These are phyloP conservation scores for Ophiocordyceps camponoti-rufipedis DNA, from an alignment of 2,329 filamentous ascomycete species.

Conservation along the genomic window DNA sequence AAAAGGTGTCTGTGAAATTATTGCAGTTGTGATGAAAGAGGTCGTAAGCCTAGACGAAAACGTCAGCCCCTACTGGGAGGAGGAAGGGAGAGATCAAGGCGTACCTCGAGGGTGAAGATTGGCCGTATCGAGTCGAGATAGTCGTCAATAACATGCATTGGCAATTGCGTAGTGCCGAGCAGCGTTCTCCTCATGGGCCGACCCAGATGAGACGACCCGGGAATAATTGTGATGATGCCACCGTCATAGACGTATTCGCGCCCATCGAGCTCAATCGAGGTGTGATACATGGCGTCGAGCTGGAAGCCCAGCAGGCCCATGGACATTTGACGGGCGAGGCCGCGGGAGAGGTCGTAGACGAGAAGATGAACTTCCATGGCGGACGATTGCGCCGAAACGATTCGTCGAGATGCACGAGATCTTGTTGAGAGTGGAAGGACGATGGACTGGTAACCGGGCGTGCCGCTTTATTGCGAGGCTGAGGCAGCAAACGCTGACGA, in stretches of 20 bases:
- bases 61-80: not conserved
- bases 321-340: constrained; percentile 36
- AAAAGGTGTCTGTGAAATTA: constrained; percentile 87
- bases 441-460: too few species aligned
- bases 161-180: constrained; percentile 62
- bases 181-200: constrained; percentile 57
- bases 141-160: constrained; percentile 66
- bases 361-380: constrained; percentile 60
- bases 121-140: constrained; percentile 71
- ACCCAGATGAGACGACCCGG: constrained; percentile 76
- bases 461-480: too few species aligned
- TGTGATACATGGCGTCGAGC: constrained; percentile 92
- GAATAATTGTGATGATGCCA: constrained; percentile 63
- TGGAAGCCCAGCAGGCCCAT: constrained; percentile 33
- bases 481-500: too few species aligned
- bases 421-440: too few species aligned
- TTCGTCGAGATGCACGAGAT: not conserved
- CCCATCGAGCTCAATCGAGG: constrained; percentile 68
- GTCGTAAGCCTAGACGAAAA: constrained; percentile 51
- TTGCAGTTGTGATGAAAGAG: constrained; percentile 90
- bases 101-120: constrained; percentile 64
- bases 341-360: constrained; percentile 60
- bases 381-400: not conserved
- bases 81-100: not conserved
- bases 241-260: constrained; percentile 84